Evolutionary conservation across 2,329 filamentous ascomycete species (phyloP).

Genomic region (Gnomoniopsis smithogilvyi): DNA sequence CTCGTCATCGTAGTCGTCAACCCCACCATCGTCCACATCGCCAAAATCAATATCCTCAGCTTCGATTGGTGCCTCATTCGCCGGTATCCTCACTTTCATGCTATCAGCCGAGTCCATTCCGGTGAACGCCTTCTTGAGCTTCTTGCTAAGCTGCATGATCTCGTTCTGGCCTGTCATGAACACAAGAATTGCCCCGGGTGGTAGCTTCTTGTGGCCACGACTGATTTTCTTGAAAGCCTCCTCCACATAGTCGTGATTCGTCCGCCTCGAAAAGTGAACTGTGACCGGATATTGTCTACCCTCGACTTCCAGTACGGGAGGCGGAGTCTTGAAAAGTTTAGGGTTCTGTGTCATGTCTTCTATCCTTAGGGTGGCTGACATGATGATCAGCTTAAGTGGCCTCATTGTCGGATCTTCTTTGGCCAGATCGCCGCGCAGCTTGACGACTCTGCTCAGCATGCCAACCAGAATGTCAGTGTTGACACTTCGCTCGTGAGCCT

Average conservation of each 20-base stretch:
- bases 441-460: constrained; percentile 90
- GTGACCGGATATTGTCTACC: constrained; percentile 90
- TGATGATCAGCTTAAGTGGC: constrained; percentile 91
- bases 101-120: constrained; percentile 53
- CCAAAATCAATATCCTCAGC: constrained; percentile 85
- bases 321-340: constrained; percentile 71
- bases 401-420: constrained; percentile 67
- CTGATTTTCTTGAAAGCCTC: constrained; percentile 86
- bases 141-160: constrained; percentile 79
- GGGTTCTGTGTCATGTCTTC: constrained; percentile 86
- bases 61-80: constrained; percentile 75
- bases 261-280: constrained; percentile 80
- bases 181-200: constrained; percentile 85
- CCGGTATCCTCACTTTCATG: constrained; percentile 71
- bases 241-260: constrained; percentile 83
- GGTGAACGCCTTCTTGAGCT: constrained; percentile 66
- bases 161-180: constrained; percentile 95
- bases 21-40: constrained; percentile 55
- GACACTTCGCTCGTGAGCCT: constrained; percentile 94
- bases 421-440: constrained; percentile 72
- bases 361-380: constrained; percentile 93
- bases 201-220: constrained; percentile 84
- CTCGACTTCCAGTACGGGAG: constrained; percentile 84
- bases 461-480: constrained; percentile 99
- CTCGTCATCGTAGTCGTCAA: constrained; percentile 59